Percentiles rank a stretch among this genome's conserved stretches.
phyloP scores from a whole-genome alignment of 208 protist genomes.

The Kentomonas sorsogonicus region DNA sequence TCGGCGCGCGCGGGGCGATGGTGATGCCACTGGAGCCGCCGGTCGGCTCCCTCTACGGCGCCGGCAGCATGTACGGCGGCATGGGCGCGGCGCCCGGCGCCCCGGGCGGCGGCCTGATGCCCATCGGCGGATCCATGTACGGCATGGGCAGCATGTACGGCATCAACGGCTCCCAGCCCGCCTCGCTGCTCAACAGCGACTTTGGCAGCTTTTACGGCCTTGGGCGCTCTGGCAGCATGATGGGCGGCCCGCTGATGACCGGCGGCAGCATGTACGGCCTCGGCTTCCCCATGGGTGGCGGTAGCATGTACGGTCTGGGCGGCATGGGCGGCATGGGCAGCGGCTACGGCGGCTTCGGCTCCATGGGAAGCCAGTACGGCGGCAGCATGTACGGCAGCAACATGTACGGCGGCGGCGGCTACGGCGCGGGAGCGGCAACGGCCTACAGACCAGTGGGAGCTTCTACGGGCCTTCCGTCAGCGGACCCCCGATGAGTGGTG shows the following conservation, averaged over 20 bases:
- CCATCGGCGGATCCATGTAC: conserved; percentile 32
- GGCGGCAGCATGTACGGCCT: conserved; percentile 20
- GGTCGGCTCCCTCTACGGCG: conserved; percentile 48
- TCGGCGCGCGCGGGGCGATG: conserved; percentile 12
- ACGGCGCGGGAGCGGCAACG: background rate
- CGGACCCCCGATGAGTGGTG: background rate
- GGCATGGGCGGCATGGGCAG: conserved; percentile 14
- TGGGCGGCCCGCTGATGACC: conserved; percentile 15
- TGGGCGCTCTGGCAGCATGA: conserved; percentile 8
- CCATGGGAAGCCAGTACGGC: conserved; percentile 6
- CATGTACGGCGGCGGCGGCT: conserved; percentile 17
- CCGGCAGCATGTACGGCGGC: conserved; percentile 38
- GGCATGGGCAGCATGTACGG: conserved; percentile 20
- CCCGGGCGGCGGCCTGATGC: too few relatives aligned
- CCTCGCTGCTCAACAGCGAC: conserved; percentile 13
- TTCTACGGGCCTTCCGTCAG: background rate
- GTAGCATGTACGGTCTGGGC: conserved; percentile 19
- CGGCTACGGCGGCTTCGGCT: conserved; percentile 8
- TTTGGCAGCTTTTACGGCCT: conserved; percentile 34
- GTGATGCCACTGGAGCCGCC: too few relatives aligned
- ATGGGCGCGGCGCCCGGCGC: too few relatives aligned
- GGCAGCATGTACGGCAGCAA: conserved; percentile 18
- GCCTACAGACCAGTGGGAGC: background rate
- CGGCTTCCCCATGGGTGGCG: conserved; percentile 11
- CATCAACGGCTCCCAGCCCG: conserved; percentile 13